Evolutionary conservation across 2,329 filamentous ascomycete species (phyloP), one percentile per base, ranked within the genome.

Genomic region (Plenodomus tracheiphilus): DNA sequence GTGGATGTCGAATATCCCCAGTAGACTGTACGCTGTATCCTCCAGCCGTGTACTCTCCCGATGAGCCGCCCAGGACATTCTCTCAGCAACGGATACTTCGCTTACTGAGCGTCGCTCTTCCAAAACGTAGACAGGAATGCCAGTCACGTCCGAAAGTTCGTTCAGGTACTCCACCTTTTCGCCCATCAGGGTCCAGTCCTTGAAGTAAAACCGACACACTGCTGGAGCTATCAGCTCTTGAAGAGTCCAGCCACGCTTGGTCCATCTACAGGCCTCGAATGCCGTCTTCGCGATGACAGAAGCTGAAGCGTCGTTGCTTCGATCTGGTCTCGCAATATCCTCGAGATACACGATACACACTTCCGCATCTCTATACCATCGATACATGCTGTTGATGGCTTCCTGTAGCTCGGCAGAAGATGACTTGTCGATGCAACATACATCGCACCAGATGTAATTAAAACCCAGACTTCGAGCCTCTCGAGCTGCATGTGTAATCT

Each of bases 1-100:
- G 6, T 66, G 60, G 13, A 68, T 64, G 38, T 65, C 65, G 49
- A 70, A 70, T 9, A 70, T 58, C 2, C 66, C 66, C 1, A 69
- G 57, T 2, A 69, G 41, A 21, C 57, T 63, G 25, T 69, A 69
- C n/a, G 64, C 66, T 1, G 48, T 50, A 41, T 69, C 66, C 43
- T 69, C 66, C 3, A 58, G 36, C 6, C 61, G 58, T 9, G 61
- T 69, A 1, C 65, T 68, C 16, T 62, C 21, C 11, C 69, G 61
- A 16, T 51, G 37, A 15, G 54, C 55, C 8, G 61, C 61, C 69
- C 69, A 71, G 1, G 61, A 62, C 61, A 67, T 66, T 10, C 64
- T 51, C 32, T 66, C 53, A 3, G 62, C 64, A 3, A 68, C 47
- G 0, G 62, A 64, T 2, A 61, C 50, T 21, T 64, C 58, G 18